Percentiles rank a stretch among this genome's conserved stretches.
Conservation (phyloP, 108 stramenopile species). For the Skeletonema costatum region DNA sequence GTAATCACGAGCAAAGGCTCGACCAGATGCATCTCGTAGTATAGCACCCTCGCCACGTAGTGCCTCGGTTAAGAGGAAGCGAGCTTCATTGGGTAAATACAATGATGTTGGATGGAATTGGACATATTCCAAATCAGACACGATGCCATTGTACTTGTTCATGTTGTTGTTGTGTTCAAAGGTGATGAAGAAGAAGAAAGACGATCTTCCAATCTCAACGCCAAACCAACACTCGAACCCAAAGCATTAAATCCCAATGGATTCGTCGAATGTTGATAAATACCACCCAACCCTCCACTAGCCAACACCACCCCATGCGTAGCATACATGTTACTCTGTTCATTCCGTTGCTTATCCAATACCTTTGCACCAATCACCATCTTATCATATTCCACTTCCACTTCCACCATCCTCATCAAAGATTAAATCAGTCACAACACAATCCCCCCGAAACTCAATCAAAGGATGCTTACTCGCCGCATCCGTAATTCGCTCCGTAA, state of each 20-base stretch:
- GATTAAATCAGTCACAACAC: slow-evolving; percentile 89
- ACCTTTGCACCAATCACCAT: slow-evolving; percentile 34
- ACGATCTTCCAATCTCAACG: slow-evolving; percentile 39
- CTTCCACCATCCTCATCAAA: slow-evolving; percentile 32
- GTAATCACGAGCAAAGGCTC: slow-evolving; percentile 84
- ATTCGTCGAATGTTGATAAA: slow-evolving; percentile 95
- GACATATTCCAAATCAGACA: slow-evolving; percentile 91
- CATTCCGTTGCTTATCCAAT: background rate
- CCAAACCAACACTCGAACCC: slow-evolving; percentile 88
- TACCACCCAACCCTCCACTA: slow-evolving; percentile 90
- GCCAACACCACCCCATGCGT: slow-evolving; percentile 84
- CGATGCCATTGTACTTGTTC: slow-evolving; percentile 17
- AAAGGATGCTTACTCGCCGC: slow-evolving; percentile 84
- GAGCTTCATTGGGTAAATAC: slow-evolving; percentile 78
- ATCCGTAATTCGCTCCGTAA: slow-evolving; percentile 83
- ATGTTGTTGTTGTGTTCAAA: background rate
- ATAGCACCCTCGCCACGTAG: slow-evolving; percentile 93
- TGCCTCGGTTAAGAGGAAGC: slow-evolving; percentile 94
- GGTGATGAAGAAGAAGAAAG: background rate
- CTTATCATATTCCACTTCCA: background rate
- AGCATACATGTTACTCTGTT: slow-evolving; percentile 21
- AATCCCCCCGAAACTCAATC: slow-evolving; percentile 76
- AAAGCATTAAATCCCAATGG: slow-evolving; percentile 90
- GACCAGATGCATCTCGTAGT: slow-evolving; percentile 72
- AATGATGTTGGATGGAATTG: slow-evolving; percentile 96